Evolutionary conservation across 441 rosid genomes (phyloP).

Genomic region (Gossypium schwendimanii): DNA sequence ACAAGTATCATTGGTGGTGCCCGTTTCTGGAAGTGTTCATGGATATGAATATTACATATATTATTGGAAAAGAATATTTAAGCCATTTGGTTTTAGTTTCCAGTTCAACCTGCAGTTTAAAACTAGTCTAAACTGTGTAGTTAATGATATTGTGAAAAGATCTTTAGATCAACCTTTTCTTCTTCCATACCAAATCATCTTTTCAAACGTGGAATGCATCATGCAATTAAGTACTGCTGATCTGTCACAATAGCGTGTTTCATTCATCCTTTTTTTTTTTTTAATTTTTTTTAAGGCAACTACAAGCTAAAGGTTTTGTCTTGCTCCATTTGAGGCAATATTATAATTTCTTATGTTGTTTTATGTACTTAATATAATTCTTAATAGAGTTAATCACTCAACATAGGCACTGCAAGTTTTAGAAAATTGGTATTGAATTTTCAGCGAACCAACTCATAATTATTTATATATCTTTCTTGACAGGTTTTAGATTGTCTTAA

Average conservation of each 20-base stretch:
- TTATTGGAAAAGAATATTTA: background rate
- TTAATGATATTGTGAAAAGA: background rate
- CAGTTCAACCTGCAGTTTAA: background rate
- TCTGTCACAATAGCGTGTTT: background rate
- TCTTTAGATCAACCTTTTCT: background rate
- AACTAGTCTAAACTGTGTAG: background rate
- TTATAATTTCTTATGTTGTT: background rate
- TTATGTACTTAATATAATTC: background rate
- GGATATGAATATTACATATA: background rate
- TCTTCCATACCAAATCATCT: background rate
- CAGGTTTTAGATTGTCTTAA: slow-evolving; percentile 39
- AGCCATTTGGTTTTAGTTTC: background rate
- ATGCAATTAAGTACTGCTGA: background rate
- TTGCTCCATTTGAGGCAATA: background rate
- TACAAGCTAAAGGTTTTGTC: background rate
- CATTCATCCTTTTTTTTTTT: background rate
- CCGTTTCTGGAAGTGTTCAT: background rate
- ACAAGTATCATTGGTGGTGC: background rate
- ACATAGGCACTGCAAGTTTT: background rate
- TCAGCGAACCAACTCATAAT: background rate
- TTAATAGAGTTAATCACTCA: background rate
- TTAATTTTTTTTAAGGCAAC: background rate
- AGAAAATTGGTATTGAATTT: background rate
- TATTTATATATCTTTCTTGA: slow-evolving; percentile 4
- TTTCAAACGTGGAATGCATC: background rate